These are phyloP conservation scores for Colletotrichum sp. DNA, from an alignment of 2,329 filamentous ascomycete species.

Conservation along the genomic window DNA sequence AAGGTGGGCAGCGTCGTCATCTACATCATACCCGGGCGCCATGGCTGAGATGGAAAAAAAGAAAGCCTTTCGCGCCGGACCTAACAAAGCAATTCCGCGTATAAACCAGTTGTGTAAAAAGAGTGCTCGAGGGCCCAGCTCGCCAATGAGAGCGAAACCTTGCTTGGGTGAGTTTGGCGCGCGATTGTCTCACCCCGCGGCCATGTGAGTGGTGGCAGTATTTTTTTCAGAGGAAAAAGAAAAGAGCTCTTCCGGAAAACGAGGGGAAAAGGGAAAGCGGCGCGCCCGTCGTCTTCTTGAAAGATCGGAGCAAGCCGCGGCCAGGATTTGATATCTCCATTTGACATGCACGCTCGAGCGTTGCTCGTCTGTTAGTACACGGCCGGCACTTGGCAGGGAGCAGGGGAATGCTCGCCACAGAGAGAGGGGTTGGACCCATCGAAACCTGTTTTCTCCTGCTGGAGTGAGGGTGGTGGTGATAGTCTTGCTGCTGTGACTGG, in stretches of 20 bases:
- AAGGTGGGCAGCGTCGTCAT: conserved; percentile 5
- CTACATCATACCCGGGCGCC: neutral
- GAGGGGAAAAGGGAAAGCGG: neutral
- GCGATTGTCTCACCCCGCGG: neutral
- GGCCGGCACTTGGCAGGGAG: neutral
- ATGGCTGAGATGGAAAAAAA: neutral
- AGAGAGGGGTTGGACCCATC: neutral
- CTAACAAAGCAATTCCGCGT: neutral
- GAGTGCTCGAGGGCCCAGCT: neutral
- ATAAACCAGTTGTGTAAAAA: neutral
- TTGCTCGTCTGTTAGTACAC: neutral
- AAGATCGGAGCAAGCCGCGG: neutral
- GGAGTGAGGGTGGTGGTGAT: neutral
- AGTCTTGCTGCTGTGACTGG: neutral
- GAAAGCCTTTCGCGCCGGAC: neutral
- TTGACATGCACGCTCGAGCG: neutral
- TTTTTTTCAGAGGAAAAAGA: neutral
- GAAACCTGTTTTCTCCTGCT: conserved; percentile 8
- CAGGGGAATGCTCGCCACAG: conserved; percentile 13
- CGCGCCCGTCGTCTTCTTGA: neutral
- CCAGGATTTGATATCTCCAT: neutral
- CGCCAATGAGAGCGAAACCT: neutral
- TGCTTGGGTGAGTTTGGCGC: neutral
- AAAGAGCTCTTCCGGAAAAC: neutral
- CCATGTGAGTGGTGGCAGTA: neutral